Conservation (phyloP, 2,329 filamentous ascomycete species). For the Pezicula rhizophila region DNA sequence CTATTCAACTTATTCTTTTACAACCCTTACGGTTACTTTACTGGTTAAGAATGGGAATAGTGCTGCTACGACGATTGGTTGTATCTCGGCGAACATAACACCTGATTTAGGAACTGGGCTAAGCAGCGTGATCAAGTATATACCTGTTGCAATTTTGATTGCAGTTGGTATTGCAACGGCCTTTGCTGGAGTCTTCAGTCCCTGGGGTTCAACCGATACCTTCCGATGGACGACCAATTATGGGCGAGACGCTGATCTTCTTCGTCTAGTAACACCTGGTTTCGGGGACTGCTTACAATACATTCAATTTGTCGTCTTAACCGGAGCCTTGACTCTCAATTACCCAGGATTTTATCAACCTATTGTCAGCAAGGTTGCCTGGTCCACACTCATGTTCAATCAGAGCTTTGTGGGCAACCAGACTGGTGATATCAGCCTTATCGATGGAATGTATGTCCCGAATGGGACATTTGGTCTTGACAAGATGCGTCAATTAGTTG, state of each 20-base stretch:
- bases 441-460: constrained; percentile 82
- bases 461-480: constrained; percentile 77
- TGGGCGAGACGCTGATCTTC: constrained; percentile 83
- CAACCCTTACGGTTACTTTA: constrained; percentile 71
- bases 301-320: constrained; percentile 85
- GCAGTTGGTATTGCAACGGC: constrained; percentile 78
- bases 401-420: constrained; percentile 73
- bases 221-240: constrained; percentile 99
- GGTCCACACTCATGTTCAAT: constrained; percentile 92
- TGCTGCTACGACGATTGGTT: constrained; percentile 61
- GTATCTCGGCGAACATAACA: constrained; percentile 75
- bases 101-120: constrained; percentile 70
- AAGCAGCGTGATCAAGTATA: constrained; percentile 62
- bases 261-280: constrained; percentile 88
- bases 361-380: constrained; percentile 77
- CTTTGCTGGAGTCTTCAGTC: constrained; percentile 80
- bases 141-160: constrained; percentile 73
- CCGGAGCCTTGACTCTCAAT: constrained; percentile 76
- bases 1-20: constrained; percentile 77
- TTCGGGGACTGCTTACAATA: constrained; percentile 97
- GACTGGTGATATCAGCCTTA: constrained; percentile 57
- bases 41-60: constrained; percentile 69
- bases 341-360: constrained; percentile 96
- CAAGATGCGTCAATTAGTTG: constrained; percentile 71
- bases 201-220: constrained; percentile 85